Conservation (phyloP, 768 basidiomycete species). For the Collybia sp. region DNA sequence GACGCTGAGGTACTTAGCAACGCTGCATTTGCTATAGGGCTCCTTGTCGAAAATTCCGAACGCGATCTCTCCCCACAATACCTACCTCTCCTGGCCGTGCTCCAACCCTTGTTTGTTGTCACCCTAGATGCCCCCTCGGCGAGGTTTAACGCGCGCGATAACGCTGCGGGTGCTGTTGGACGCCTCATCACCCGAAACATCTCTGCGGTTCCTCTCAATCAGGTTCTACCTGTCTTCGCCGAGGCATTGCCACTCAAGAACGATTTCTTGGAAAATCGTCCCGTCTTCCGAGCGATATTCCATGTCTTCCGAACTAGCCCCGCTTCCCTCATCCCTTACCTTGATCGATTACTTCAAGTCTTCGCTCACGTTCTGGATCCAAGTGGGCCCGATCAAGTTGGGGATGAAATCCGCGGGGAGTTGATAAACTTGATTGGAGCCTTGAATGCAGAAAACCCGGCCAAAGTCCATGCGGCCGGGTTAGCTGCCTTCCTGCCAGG, state of each 20-base stretch:
- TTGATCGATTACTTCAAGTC: slow-evolving; percentile 75
- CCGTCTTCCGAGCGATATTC: slow-evolving; percentile 88
- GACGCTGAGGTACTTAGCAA: slow-evolving; percentile 96
- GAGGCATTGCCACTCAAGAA: slow-evolving; percentile 80
- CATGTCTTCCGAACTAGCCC: slow-evolving; percentile 78
- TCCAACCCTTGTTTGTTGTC: slow-evolving; percentile 78
- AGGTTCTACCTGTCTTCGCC: slow-evolving; percentile 84
- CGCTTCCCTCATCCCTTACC: slow-evolving; percentile 61
- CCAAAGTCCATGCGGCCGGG: slow-evolving; percentile 78
- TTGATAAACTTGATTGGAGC: slow-evolving; percentile 69
- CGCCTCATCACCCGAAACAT: slow-evolving; percentile 82
- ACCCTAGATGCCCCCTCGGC: slow-evolving; percentile 57
- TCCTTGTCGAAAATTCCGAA: slow-evolving; percentile 83
- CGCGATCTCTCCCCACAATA: slow-evolving; percentile 82
- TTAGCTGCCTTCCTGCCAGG: slow-evolving; percentile 49
- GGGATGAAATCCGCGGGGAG: slow-evolving; percentile 72
- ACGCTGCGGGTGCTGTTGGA: slow-evolving; percentile 91
- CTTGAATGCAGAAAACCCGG: slow-evolving; percentile 72
- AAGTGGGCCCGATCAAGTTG: slow-evolving; percentile 66
- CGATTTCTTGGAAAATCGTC: slow-evolving; percentile 86
- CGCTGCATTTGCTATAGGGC: slow-evolving; percentile 90
- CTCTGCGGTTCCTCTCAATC: slow-evolving; percentile 78
- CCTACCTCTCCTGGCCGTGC: slow-evolving; percentile 66
- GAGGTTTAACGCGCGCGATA: slow-evolving; percentile 85
- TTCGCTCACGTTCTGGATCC: slow-evolving; percentile 85